These are phyloP conservation scores for Pythium oligandrum DNA, from an alignment of 352 stramenopile genomes.

Conservation along the genomic window DNA sequence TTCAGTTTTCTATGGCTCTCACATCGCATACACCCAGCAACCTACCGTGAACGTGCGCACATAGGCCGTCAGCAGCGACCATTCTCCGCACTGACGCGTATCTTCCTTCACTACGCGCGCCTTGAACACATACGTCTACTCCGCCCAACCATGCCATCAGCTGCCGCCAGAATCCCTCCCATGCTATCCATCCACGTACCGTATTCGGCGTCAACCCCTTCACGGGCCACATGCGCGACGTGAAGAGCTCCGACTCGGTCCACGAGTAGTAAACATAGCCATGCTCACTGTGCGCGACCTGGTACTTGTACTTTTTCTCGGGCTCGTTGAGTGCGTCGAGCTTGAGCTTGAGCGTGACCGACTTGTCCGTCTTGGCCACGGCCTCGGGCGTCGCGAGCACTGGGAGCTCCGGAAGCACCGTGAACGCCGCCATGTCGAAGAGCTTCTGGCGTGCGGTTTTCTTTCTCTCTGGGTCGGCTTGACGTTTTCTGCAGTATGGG, in stretches of 20 bases:
- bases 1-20: too few species aligned
- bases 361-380: slow-evolving; percentile 74
- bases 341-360: slow-evolving; percentile 56
- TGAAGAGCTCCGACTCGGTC: slow-evolving; percentile 63
- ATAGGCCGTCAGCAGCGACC: slow-evolving; percentile 63
- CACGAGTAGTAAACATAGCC: slow-evolving; percentile 88
- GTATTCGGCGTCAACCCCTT: slow-evolving; percentile 71
- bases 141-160: too few species aligned
- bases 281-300: slow-evolving; percentile 74
- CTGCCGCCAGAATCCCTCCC: too few species aligned
- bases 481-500: too few species aligned
- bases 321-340: slow-evolving; percentile 24
- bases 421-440: slow-evolving; percentile 28
- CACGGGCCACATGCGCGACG: slow-evolving; percentile 50
- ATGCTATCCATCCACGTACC: slow-evolving; percentile 19
- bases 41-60: slow-evolving; percentile 68
- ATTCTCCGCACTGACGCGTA: slow-evolving; percentile 66
- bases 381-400: slow-evolving; percentile 50
- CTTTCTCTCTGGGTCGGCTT: neutral
- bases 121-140: slow-evolving; percentile 75
- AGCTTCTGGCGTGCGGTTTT: neutral
- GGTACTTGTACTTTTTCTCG: slow-evolving; percentile 51
- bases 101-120: slow-evolving; percentile 60
- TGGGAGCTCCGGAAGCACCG: slow-evolving; percentile 56
- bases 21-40: neutral